phyloP scores from a whole-genome alignment of 2,329 filamentous ascomycete species.

The Teratosphaeriaceae sp. region DNA sequence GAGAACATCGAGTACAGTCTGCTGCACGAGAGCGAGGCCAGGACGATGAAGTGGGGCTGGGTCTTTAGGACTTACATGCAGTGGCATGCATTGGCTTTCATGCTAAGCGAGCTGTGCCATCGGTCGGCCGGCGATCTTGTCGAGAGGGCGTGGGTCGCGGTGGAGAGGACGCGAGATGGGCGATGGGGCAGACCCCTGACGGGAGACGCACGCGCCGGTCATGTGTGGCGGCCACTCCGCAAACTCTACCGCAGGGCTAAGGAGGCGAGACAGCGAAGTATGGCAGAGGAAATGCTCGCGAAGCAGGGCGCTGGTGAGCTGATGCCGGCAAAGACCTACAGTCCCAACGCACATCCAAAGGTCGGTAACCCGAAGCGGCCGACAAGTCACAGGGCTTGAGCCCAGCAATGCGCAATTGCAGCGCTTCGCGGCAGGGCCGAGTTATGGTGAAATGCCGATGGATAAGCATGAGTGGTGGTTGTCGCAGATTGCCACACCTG shows the following conservation, averaged over 20 bases:
- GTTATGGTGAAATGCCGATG: conserved; percentile 26
- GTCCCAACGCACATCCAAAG: conserved; percentile 29
- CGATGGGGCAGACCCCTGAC: conserved; percentile 33
- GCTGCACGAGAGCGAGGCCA: conserved; percentile 57
- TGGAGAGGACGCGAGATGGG: conserved; percentile 41
- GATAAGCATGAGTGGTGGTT: conserved; percentile 27
- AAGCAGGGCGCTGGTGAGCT: conserved; percentile 3
- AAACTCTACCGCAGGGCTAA: conserved; percentile 55
- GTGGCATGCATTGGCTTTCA: conserved; percentile 58
- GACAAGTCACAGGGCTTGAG: conserved; percentile 23
- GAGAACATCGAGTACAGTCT: conserved; percentile 68
- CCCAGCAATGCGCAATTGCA: conserved; percentile 28
- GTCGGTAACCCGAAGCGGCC: conserved; percentile 25
- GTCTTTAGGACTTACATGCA: conserved; percentile 58
- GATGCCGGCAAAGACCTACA: conserved; percentile 22
- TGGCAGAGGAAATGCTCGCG: conserved; percentile 3
- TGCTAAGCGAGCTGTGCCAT: conserved; percentile 54
- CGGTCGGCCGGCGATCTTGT: conserved; percentile 51
- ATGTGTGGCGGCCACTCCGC: conserved; percentile 57
- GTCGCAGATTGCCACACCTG: conserved; percentile 12
- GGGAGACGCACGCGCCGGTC: conserved; percentile 37
- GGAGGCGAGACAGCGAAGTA: conserved; percentile 27
- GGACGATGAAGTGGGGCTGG: conserved; percentile 59
- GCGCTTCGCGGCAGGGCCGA: conserved; percentile 26
- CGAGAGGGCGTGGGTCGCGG: conserved; percentile 54